Base-by-base conservation (phyloP, 805 yeast genomes). In the Komagataella mondaviorum region DNA sequence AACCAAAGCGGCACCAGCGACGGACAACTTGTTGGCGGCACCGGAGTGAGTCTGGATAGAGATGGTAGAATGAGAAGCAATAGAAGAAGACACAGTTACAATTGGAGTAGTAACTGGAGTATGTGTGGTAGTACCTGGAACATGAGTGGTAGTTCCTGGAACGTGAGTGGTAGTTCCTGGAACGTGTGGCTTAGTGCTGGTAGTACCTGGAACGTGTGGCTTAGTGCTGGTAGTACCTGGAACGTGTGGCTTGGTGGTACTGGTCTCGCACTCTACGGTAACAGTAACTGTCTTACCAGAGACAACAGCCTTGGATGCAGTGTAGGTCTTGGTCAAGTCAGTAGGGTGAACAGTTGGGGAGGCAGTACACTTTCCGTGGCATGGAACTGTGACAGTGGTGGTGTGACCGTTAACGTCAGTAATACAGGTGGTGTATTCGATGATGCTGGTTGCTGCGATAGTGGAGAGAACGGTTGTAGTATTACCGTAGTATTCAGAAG, bases 1-100 rank as follows among this genome's bases (percentile, higher is more conserved):
- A 45, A 56, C 49, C 16, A 57, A 8, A 51, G 55, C 57, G 14
- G 59, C 61, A n/a, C 56, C 57, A 48, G 56, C 57, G 20, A 55
- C 48, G 18, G 54, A 56, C 20, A 45, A 23, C 39, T 30, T 48
- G 52, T 46, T 50, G 17, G 55, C 57, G 36, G 51, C 56, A 48
- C 55, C 55, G 24, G 49, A 54, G 18, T 50, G 51, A 3, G 53
- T 36, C 4, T 55, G 48, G 22, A 53, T 48, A 14, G 50, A 6
- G 3, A 30, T 16, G 22, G 50, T 23, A 18, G 52, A 45, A n/a
- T 48, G 22, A 22, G 48, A 30, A 7, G 20, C 22, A 6, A 23
- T 20, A 45, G 50, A 49, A 23, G 51, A 22, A 23, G 51, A 4
- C 14, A 45, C 17, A 17, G 48, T 39, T 16, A 49, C 23, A 12